A percentile compares a stretch with the other conserved stretches of the same genome.
phyloP scores from a whole-genome alignment of 78 protist species.

The slime mould (Dictyostelium discoideum) region dicty_2.7 NC_007088.5:3408501-3409000 shows the following conservation, averaged over 20 bases:
- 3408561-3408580: background rate
- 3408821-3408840: slow-evolving; percentile 25
- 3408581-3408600: no score
- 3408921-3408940: background rate
- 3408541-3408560: background rate
- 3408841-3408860: slow-evolving; percentile 33
- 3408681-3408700: slow-evolving; percentile 9
- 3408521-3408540: background rate
- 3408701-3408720: slow-evolving; percentile 66
- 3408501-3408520: background rate
- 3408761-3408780: background rate
- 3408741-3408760: slow-evolving; percentile 45
- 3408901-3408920: slow-evolving; percentile 63
- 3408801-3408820: background rate
- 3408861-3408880: background rate
- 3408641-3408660: background rate
- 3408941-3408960: background rate
- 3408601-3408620: background rate
- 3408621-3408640: background rate
- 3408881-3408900: background rate
- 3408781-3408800: background rate
- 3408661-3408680: background rate
- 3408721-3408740: background rate
- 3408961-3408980: background rate
- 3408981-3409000: slow-evolving; percentile 25